Percentiles rank a stretch among this genome's conserved stretches.
phyloP scores from a whole-genome alignment of 2,329 filamentous ascomycete genomes.

The Hypomyces perniciosus region DNA sequence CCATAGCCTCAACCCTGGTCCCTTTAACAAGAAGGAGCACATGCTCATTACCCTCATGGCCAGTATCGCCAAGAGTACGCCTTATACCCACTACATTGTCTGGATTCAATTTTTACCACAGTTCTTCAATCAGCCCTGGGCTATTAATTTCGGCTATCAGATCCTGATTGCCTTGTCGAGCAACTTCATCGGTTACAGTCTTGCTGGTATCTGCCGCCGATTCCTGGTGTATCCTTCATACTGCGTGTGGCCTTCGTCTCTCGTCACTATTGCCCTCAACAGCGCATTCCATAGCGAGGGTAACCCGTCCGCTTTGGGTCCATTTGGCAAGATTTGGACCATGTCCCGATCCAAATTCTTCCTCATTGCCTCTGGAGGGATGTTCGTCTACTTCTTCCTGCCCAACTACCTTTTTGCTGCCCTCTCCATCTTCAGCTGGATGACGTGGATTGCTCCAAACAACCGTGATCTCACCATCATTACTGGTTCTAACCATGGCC shows the following conservation, averaged over 20 bases:
- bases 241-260: conserved; percentile 46
- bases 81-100: conserved; percentile 43
- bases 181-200: conserved; percentile 50
- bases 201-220: conserved; percentile 43
- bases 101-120: conserved; percentile 40
- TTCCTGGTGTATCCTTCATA: conserved; percentile 48
- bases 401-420: conserved; percentile 45
- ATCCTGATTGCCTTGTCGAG: conserved; percentile 40
- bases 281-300: conserved; percentile 37
- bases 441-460: conserved; percentile 47
- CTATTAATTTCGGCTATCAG: conserved; percentile 38
- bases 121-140: conserved; percentile 36
- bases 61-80: conserved; percentile 42
- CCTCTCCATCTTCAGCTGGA: conserved; percentile 46
- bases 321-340: conserved; percentile 26
- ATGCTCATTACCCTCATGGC: conserved; percentile 55
- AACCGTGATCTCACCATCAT: conserved; percentile 35
- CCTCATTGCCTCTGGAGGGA: conserved; percentile 32
- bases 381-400: conserved; percentile 50
- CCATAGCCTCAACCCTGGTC: conserved; percentile 45
- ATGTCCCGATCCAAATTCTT: conserved; percentile 43
- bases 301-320: conserved; percentile 27
- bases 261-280: conserved; percentile 44
- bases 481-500: conserved; percentile 36
- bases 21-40: conserved; percentile 54